These are phyloP conservation scores for Diaporthe amygdali DNA, from an alignment of 2,329 filamentous ascomycete genomes.

Conservation along the genomic window DNA sequence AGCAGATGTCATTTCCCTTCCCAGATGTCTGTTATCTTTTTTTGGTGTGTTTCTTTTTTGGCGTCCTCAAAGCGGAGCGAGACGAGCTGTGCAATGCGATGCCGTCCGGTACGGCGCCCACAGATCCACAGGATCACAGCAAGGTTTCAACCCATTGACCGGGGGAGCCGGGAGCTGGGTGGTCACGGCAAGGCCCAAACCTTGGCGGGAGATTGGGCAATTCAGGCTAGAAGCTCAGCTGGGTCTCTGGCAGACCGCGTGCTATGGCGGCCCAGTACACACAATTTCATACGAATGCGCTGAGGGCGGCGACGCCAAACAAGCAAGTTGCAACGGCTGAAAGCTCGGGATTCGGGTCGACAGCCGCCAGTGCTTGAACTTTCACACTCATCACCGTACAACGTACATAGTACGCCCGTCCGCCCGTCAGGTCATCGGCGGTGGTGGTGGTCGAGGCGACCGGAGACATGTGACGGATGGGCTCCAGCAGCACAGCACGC, in stretches of 20 bases:
- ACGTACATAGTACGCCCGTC: neutral
- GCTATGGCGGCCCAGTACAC: neutral
- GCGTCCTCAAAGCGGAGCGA: neutral
- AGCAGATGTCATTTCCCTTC: slow-evolving; percentile 16
- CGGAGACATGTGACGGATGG: neutral
- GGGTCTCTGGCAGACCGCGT: neutral
- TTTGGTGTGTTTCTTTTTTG: slow-evolving; percentile 9
- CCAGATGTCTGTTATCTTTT: slow-evolving; percentile 4
- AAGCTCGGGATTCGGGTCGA: neutral
- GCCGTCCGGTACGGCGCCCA: neutral
- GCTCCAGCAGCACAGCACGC: neutral
- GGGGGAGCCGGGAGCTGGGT: slow-evolving; percentile 11
- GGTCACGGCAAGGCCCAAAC: neutral
- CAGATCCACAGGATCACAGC: slow-evolving; percentile 11
- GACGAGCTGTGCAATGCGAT: slow-evolving; percentile 6
- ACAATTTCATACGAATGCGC: neutral
- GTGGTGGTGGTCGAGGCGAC: neutral
- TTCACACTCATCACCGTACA: neutral
- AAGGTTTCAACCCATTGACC: slow-evolving; percentile 15
- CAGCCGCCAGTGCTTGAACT: neutral
- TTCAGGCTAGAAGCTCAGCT: slow-evolving; percentile 13
- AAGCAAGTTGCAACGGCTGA: slow-evolving; percentile 6
- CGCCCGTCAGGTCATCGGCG: neutral
- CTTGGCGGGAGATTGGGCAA: slow-evolving; percentile 11
- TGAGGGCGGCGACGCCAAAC: neutral